phyloP scores from a whole-genome alignment of 768 basidiomycete species.

The Psilocybe subaeruginosa region DNA sequence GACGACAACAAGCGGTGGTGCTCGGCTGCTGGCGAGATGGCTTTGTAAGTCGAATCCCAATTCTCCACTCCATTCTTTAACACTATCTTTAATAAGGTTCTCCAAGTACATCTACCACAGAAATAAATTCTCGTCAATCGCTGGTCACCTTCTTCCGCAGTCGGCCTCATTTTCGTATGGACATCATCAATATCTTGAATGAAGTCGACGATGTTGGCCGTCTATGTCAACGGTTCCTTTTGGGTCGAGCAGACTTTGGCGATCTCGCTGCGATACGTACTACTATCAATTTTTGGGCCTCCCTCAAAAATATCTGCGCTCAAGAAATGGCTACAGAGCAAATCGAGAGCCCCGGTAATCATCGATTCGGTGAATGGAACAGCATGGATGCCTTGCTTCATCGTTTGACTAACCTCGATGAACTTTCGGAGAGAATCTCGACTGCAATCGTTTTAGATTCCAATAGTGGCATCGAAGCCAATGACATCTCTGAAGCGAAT shows the following conservation, averaged over 20 bases:
- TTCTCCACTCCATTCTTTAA: constrained; percentile 14
- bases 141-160: constrained; percentile 72
- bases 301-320: constrained; percentile 50
- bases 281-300: constrained; percentile 63
- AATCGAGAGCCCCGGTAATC: constrained; percentile 28
- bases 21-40: constrained; percentile 74
- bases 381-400: constrained; percentile 56
- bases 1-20: constrained; percentile 78
- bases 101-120: constrained; percentile 74
- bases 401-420: constrained; percentile 51
- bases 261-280: constrained; percentile 69
- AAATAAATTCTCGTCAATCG: constrained; percentile 77
- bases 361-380: constrained; percentile 50
- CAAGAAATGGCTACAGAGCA: constrained; percentile 61
- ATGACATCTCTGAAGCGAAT: constrained; percentile 14
- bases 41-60: constrained; percentile 58
- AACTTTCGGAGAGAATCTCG: constrained; percentile 60
- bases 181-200: constrained; percentile 57
- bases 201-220: constrained; percentile 73
- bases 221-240: constrained; percentile 75
- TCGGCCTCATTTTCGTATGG: constrained; percentile 64
- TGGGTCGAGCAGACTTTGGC: constrained; percentile 64
- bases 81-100: constrained; percentile 54
- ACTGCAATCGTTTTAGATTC: constrained; percentile 40
- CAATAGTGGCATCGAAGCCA: constrained; percentile 4